phyloP scores from a whole-genome alignment of 1,284 basidiomycete species.

The Cryptococcus sp. region DNA sequence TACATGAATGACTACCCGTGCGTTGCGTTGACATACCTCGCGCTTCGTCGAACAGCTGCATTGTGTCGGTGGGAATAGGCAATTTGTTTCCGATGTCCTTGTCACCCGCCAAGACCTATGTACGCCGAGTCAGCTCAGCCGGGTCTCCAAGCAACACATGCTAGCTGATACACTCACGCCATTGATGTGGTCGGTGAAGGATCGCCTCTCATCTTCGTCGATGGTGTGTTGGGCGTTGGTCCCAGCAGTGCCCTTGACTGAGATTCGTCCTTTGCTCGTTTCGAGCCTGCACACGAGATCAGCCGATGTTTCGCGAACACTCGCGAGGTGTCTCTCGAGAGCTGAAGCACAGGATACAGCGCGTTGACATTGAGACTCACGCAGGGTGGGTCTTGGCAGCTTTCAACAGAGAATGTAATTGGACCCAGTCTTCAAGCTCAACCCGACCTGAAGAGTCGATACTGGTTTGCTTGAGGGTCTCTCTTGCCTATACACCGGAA shows the following conservation, averaged over 20 bases:
- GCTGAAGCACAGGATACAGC: background rate
- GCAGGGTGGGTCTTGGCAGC: constrained; percentile 44
- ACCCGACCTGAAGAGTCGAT: constrained; percentile 94
- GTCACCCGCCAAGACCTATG: constrained; percentile 85
- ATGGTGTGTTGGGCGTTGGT: constrained; percentile 97
- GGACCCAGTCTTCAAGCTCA: constrained; percentile 97
- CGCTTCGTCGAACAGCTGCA: constrained; percentile 98
- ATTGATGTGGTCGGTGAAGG: constrained; percentile 99
- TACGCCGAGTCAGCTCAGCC: too few relatives aligned
- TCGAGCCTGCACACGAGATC: constrained; percentile 58
- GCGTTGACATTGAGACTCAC: constrained; percentile 9
- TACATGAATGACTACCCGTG: background rate
- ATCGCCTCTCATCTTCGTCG: constrained; percentile 93
- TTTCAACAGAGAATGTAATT: constrained; percentile 52
- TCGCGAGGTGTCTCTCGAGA: constrained; percentile 32
- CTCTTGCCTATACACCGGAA: constrained; percentile 49
- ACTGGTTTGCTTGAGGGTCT: constrained; percentile 90
- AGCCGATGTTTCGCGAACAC: too few relatives aligned
- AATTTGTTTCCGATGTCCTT: constrained; percentile 77
- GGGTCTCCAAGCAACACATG: background rate
- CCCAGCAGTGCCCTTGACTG: constrained; percentile 85
- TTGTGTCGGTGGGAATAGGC: constrained; percentile 95
- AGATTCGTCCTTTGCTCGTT: constrained; percentile 82
- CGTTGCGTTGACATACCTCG: constrained; percentile 55
- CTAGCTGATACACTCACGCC: constrained; percentile 58